A percentile compares a stretch with the other conserved stretches of the same genome.
Conservation (phyloP, 306 rosid species). For the Benincasa hispida region DNA sequence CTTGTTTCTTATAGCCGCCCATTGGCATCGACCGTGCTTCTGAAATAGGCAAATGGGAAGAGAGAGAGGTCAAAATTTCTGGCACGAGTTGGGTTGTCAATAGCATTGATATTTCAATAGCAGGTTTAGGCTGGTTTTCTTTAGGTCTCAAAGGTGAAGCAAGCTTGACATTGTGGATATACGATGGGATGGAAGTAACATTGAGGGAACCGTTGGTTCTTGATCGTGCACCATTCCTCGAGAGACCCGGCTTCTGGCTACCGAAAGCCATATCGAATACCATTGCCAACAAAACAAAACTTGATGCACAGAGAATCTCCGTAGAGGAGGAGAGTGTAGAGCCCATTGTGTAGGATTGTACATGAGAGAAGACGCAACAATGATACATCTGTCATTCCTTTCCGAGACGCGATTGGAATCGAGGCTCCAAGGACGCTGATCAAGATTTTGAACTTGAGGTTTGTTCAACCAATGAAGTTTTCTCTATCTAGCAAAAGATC, state of each 20-base stretch:
- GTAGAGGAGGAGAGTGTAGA: slow-evolving; percentile 17
- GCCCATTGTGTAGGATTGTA: background rate
- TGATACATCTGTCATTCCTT: background rate
- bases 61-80: slow-evolving; percentile 53
- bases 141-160: slow-evolving; percentile 83
- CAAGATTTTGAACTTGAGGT: background rate
- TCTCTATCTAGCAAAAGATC: background rate
- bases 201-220: slow-evolving; percentile 74
- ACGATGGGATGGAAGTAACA: slow-evolving; percentile 65
- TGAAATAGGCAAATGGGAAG: slow-evolving; percentile 59
- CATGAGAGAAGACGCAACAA: background rate
- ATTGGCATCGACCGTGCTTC: slow-evolving; percentile 36
- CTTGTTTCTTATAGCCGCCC: slow-evolving; percentile 53
- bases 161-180: slow-evolving; percentile 50
- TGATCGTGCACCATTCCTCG: slow-evolving; percentile 67
- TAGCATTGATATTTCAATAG: slow-evolving; percentile 57
- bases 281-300: slow-evolving; percentile 46
- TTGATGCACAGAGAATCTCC: slow-evolving; percentile 47
- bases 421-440: background rate
- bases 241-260: slow-evolving; percentile 81
- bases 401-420: background rate
- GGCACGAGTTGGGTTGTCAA: slow-evolving; percentile 79
- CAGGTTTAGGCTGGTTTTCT: slow-evolving; percentile 81
- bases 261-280: slow-evolving; percentile 73
- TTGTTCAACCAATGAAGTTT: background rate